Conservation (phyloP, 2,329 filamentous ascomycete species). For the Ophiobolus disseminans region DNA sequence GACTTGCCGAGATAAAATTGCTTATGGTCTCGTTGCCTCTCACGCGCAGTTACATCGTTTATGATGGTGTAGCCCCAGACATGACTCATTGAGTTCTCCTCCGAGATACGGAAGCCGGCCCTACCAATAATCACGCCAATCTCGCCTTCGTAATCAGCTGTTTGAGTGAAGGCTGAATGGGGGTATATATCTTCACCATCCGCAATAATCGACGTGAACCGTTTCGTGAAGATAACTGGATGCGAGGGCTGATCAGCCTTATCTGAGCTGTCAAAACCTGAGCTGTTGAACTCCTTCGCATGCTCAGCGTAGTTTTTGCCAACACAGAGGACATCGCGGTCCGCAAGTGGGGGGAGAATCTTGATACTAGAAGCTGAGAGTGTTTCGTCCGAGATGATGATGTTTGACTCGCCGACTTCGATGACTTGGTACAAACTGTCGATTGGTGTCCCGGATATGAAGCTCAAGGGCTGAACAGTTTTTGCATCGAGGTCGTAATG, state of each 20-base stretch:
- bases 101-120: constrained; percentile 52
- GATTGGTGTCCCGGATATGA: constrained; percentile 56
- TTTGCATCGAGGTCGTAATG: constrained; percentile 49
- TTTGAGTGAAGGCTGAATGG: constrained; percentile 58
- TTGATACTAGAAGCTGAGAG: constrained; percentile 48
- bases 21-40: constrained; percentile 55
- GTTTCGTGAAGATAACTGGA: constrained; percentile 65
- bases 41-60: constrained; percentile 44
- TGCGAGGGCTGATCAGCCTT: constrained; percentile 61
- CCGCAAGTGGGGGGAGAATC: constrained; percentile 56
- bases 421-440: constrained; percentile 61
- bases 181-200: constrained; percentile 56
- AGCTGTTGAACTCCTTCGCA: constrained; percentile 64
- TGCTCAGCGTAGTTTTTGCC: constrained; percentile 66
- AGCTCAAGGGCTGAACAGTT: constrained; percentile 54
- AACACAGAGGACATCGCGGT: constrained; percentile 61
- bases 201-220: constrained; percentile 61
- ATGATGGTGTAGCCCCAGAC: constrained; percentile 66
- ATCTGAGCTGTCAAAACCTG: constrained; percentile 63
- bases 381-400: constrained; percentile 45
- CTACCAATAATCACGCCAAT: constrained; percentile 65
- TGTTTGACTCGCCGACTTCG: constrained; percentile 51
- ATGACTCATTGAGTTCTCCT: constrained; percentile 57
- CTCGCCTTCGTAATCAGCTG: constrained; percentile 64
- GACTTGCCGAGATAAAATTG: constrained; percentile 68